Percentiles rank a stretch among this genome's conserved stretches.
Evolutionary conservation across 2,329 filamentous ascomycete species (phyloP).

Genomic region (Lachnum nothofagi): DNA sequence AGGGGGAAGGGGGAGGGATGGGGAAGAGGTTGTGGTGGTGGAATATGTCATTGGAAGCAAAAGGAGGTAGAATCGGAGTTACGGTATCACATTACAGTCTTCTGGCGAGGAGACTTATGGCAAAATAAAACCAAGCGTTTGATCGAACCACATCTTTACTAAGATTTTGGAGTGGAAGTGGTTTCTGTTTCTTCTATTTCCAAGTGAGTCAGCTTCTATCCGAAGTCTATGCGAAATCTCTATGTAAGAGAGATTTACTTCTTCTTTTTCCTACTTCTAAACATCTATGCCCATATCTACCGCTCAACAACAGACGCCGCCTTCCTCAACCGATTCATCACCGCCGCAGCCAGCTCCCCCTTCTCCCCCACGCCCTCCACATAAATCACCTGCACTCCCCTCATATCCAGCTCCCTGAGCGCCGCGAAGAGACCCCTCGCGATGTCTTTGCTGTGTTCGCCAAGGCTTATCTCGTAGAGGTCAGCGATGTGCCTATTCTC

Average conservation of each 20-base stretch:
- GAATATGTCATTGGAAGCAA: slow-evolving; percentile 2
- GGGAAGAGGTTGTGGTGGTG: not conserved
- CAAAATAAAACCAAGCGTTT: not conserved
- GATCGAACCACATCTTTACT: not conserved
- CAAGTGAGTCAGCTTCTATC: not conserved
- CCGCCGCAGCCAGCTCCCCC: slow-evolving; percentile 76
- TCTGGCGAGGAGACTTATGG: slow-evolving; percentile 1
- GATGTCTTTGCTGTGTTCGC: slow-evolving; percentile 64
- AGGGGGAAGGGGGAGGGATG: not conserved
- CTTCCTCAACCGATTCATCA: slow-evolving; percentile 80
- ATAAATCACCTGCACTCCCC: slow-evolving; percentile 75
- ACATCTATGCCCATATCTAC: slow-evolving; percentile 5
- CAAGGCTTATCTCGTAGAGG: slow-evolving; percentile 65
- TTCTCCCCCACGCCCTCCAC: slow-evolving; percentile 82
- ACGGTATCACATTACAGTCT: slow-evolving; percentile 6
- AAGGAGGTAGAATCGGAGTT: slow-evolving; percentile 12
- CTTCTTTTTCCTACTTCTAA: not conserved
- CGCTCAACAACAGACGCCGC: slow-evolving; percentile 52
- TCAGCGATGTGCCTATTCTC: slow-evolving; percentile 15
- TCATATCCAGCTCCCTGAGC: slow-evolving; percentile 75
- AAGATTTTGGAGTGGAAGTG: not conserved
- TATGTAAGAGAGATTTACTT: not conserved
- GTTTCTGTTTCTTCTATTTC: not conserved
- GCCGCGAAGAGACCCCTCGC: slow-evolving; percentile 85
- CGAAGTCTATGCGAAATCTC: not conserved